These are phyloP conservation scores for Penicilliopsis zonata DNA, from an alignment of 495 filamentous ascomycete species.

Conservation along the genomic window DNA sequence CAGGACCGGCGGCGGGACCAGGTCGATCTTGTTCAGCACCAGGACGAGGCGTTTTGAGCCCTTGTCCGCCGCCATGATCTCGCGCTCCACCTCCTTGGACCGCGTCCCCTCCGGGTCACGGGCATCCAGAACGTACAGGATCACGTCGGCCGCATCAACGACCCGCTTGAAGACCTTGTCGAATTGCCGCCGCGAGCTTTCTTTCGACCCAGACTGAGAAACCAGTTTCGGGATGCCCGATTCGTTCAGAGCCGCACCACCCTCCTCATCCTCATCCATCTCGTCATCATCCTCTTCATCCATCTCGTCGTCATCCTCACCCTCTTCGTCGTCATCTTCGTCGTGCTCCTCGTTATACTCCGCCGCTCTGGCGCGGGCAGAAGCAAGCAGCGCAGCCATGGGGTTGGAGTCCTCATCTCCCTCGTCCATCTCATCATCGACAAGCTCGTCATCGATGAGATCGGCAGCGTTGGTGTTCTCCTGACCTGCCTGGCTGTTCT, in stretches of 20 bases:
- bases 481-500: conserved; percentile 23
- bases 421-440: conserved; percentile 36
- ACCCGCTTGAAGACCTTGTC: conserved; percentile 96
- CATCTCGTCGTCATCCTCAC: conserved; percentile 43
- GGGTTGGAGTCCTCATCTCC: conserved; percentile 60
- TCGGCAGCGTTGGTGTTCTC: conserved; percentile 22
- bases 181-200: conserved; percentile 72
- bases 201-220: conserved; percentile 34
- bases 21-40: conserved; percentile 94
- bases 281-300: conserved; percentile 33
- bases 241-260: conserved; percentile 12
- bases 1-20: conserved; percentile 69
- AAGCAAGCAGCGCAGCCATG: conserved; percentile 89
- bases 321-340: conserved; percentile 48
- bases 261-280: conserved; percentile 35
- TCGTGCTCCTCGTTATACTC: conserved; percentile 58
- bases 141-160: conserved; percentile 77
- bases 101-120: conserved; percentile 86
- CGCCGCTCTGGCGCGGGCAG: conserved; percentile 72
- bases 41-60: conserved; percentile 85
- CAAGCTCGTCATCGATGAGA: conserved; percentile 23
- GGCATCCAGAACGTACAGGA: conserved; percentile 91
- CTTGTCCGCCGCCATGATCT: conserved; percentile 72
- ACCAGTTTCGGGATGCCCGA: conserved; percentile 16
- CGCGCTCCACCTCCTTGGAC: conserved; percentile 79